A percentile compares a stretch with the other conserved stretches of the same genome.
Conservation (phyloP, 2,329 filamentous ascomycete species). For the Drechslerella dactyloides region DNA sequence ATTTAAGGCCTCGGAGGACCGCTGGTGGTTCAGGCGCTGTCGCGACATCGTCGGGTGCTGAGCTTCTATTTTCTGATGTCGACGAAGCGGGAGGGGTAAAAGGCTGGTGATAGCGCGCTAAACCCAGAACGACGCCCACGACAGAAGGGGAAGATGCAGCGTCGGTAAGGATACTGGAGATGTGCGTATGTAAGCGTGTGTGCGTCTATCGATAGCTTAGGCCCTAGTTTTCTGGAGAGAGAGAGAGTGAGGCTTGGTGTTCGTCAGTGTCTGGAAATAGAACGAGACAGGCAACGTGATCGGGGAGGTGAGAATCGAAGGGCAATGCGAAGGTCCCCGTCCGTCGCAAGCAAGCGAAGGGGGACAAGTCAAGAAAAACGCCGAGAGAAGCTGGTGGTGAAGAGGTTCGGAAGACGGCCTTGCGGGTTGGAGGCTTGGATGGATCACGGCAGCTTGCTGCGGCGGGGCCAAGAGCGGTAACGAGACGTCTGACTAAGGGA, state of each 20-base stretch:
- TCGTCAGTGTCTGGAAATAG: slow-evolving; percentile 41
- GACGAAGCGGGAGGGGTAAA: slow-evolving; percentile 29
- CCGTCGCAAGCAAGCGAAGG: slow-evolving; percentile 27
- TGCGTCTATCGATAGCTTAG: neutral
- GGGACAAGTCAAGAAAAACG: slow-evolving; percentile 1
- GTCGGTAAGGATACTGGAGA: too few relatives aligned
- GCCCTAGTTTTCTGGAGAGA: neutral
- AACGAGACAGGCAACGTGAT: slow-evolving; percentile 46
- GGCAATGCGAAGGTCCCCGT: slow-evolving; percentile 35
- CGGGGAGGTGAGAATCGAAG: slow-evolving; percentile 7
- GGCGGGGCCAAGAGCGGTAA: slow-evolving; percentile 48
- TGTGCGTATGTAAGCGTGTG: too few relatives aligned
- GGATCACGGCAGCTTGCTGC: slow-evolving; percentile 36
- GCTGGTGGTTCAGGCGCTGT: slow-evolving; percentile 48
- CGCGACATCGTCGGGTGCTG: slow-evolving; percentile 36
- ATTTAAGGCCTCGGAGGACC: slow-evolving; percentile 50
- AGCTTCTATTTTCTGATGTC: slow-evolving; percentile 32
- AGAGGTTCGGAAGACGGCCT: slow-evolving; percentile 21
- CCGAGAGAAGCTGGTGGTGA: slow-evolving; percentile 2
- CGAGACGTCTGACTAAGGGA: slow-evolving; percentile 50
- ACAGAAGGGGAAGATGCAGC: too few relatives aligned
- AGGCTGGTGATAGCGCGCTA: slow-evolving; percentile 22
- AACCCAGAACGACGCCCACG: neutral
- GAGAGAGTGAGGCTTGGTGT: neutral
- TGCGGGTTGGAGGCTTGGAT: slow-evolving; percentile 49